phyloP scores from a whole-genome alignment of 768 basidiomycete species.

The Tylopilus vinaceipallidus region DNA sequence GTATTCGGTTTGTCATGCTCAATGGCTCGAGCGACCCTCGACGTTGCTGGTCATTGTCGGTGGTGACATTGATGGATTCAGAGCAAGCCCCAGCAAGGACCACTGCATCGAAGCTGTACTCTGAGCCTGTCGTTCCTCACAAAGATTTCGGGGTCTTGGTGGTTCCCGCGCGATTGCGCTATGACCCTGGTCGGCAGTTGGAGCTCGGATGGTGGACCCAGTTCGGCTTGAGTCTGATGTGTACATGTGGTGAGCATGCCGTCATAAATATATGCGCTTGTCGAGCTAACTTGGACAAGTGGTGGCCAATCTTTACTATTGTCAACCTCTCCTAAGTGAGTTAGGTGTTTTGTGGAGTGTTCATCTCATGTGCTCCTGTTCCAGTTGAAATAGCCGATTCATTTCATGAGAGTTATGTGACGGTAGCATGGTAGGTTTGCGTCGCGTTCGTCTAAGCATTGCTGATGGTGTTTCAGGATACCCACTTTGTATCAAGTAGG shows the following conservation, averaged over 20 bases:
- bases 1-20: constrained; percentile 3
- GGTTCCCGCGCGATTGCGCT: constrained; percentile 42
- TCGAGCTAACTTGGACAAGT: constrained; percentile 13
- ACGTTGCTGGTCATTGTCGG: constrained; percentile 18
- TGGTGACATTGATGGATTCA: constrained; percentile 8
- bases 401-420: constrained; percentile 34
- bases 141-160: constrained; percentile 45
- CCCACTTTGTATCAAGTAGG: constrained; percentile 69
- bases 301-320: constrained; percentile 78
- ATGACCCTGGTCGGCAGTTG: constrained; percentile 38
- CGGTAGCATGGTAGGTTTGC: constrained; percentile 32
- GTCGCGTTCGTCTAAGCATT: not conserved
- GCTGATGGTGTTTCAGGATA: constrained; percentile 39
- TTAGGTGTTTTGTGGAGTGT: constrained; percentile 3
- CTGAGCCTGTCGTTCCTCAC: not conserved
- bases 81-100: not conserved
- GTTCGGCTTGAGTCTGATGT: constrained; percentile 45
- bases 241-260: constrained; percentile 41
- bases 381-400: constrained; percentile 35
- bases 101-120: not conserved
- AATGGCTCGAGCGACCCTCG: constrained; percentile 9
- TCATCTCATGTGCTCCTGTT: not conserved
- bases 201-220: constrained; percentile 40
- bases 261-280: not conserved
- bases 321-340: constrained; percentile 74